Conservation (phyloP, 306 rosid species). For the Cotoneaster glaucophyllus region DNA sequence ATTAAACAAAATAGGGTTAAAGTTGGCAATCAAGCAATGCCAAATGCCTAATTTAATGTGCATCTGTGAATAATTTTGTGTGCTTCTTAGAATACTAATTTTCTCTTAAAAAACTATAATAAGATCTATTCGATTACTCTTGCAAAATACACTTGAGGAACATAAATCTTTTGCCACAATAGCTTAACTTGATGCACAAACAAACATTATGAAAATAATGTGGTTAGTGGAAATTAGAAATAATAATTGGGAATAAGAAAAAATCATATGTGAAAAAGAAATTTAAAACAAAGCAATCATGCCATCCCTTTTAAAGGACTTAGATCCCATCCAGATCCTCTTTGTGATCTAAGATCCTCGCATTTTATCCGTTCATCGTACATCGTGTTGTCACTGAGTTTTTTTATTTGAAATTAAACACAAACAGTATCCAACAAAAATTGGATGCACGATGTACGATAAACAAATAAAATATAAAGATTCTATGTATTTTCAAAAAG, state of each 20-base stretch:
- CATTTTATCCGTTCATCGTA: fast-evolving
- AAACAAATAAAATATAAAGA: too few relatives aligned
- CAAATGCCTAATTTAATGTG: not conserved
- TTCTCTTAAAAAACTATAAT: too few relatives aligned
- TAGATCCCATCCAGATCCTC: not conserved
- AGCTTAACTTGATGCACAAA: not conserved
- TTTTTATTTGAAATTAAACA: too few relatives aligned
- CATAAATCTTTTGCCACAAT: not conserved
- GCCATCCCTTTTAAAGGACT: not conserved
- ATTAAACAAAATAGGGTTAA: not conserved
- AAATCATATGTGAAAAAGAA: not conserved
- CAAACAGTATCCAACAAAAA: too few relatives aligned
- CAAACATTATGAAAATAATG: not conserved
- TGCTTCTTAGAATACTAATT: too few relatives aligned
- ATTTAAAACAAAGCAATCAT: not conserved
- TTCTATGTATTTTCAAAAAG: too few relatives aligned
- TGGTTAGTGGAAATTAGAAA: not conserved
- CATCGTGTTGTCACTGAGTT: too few relatives aligned
- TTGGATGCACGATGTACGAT: too few relatives aligned
- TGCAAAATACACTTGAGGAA: not conserved
- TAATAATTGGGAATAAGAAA: not conserved
- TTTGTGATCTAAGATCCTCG: too few relatives aligned
- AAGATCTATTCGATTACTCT: not conserved
- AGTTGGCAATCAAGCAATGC: not conserved
- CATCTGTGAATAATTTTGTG: not conserved